Conservation (phyloP, 2,329 filamentous ascomycete species). For the Chalaropsis thielavioides region DNA sequence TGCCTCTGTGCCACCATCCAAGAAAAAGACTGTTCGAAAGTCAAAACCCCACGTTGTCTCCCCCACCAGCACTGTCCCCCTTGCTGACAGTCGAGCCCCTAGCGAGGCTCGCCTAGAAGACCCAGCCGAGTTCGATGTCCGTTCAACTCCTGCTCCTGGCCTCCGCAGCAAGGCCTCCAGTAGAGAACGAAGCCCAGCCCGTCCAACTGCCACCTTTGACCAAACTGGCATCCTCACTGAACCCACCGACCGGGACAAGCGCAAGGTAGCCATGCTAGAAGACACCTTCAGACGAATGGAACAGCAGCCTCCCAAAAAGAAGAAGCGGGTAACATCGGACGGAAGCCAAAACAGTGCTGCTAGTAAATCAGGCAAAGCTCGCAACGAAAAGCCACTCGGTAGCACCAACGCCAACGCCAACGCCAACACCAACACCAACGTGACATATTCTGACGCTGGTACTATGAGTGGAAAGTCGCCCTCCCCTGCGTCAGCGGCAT, state of each 20-base stretch:
- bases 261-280: constrained; percentile 52
- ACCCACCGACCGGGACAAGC: constrained; percentile 51
- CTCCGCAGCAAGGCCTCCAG: constrained; percentile 51
- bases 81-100: constrained; percentile 47
- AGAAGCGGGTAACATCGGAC: constrained; percentile 49
- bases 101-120: constrained; percentile 48
- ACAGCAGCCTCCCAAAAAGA: constrained; percentile 39
- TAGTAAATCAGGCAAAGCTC: constrained; percentile 1
- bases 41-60: constrained; percentile 42
- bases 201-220: constrained; percentile 42
- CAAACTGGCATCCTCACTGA: constrained; percentile 47
- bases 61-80: constrained; percentile 46
- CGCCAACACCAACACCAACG: neutral
- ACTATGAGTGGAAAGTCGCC: constrained; percentile 40
- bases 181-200: constrained; percentile 48
- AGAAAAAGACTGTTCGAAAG: constrained; percentile 41
- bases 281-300: constrained; percentile 49
- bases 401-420: neutral
- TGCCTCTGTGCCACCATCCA: neutral
- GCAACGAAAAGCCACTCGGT: neutral
- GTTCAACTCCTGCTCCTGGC: constrained; percentile 35
- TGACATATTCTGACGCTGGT: constrained; percentile 37
- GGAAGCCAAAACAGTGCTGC: constrained; percentile 25
- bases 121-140: constrained; percentile 37
- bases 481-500: constrained; percentile 32